Evolutionary conservation across 495 filamentous ascomycete genomes (phyloP), one percentile per base, ranked within the genome.

Genomic region (Lichina pygmaea): DNA sequence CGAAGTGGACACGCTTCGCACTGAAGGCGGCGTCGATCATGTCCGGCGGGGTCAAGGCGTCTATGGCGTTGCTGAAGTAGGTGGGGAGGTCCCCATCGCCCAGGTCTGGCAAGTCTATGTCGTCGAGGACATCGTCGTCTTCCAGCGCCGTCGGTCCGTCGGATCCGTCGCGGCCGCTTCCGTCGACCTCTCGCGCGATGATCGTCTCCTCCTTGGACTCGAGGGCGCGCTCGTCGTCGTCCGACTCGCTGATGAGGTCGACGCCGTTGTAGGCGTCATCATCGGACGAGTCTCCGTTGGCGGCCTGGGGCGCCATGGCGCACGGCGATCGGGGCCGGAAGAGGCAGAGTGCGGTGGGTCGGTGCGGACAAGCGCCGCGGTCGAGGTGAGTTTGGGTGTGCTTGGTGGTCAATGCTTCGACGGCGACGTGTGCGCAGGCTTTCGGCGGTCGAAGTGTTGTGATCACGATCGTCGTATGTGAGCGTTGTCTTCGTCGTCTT

Each of bases 381-480:
- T 39, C 36, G 36, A 15, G 36, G 5, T 15, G 36, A 24, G 39
- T 13, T 6, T 38, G 39, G 9, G n/a, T 44, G 15, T n/a, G 36
- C 33, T 44, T 43, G 30, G n/a, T 11, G 6, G 36, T 30, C 34
- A 15, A 47, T 32, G 24, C 24, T 24, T 24, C 24, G 24, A 24
- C 24, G 24, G 24, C 24, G 24, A 24, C 24, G 1, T 24, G 24
- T 24, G 24, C 24, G 24, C 24, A 42, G 54, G 60, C 60, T 53
- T 49, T 50, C 49, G 56, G 55, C 62, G 62, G 51, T 68, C 64
- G 63, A 66, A 68, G 67, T 65, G 68, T 24, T 4, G 4, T n/a
- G 24, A 62, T 60, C 51, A 72, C 73, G 76, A 79, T 80, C 73
- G 78, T 86, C 78, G 77, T 78, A 70, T 64, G 67, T 60, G 64